Evolutionary conservation across 2,329 filamentous ascomycete genomes (phyloP), one percentile per base, ranked within the genome.

Genomic region (Fonsecaea nubica): DNA sequence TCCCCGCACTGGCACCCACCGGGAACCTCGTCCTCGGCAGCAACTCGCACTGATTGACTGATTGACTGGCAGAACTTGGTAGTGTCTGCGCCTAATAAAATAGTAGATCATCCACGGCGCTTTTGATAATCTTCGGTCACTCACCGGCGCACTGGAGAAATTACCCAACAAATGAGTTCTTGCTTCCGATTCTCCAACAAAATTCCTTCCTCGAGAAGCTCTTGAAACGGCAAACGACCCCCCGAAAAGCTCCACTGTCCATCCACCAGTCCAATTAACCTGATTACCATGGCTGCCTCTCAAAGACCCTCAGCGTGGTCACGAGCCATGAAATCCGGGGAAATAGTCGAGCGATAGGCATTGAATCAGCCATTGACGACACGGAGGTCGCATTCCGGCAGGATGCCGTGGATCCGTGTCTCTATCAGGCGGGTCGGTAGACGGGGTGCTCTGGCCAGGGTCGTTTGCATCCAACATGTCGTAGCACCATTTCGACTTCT

Each of bases 361-460:
- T 18, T 36, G 30, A 56, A 42, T 36, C 36, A 58, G 15, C 57
- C 21, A n/a, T 48, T 54, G 48, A 21, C 8, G 50, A 62, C 59
- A 62, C 59, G 59, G 59, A 62, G 33, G 59, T 62, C 48, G 25
- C 59, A 62, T 62, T 55, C 59, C 58, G 58, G 45, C 4, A 21
- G 21, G 18, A 53, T 53, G n/a, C 54, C 40, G 55, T 63, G 40
- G 61, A 57, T 62, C 61, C 48, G 21, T 64, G 21, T 25, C 55
- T 56, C 59, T 59, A 59, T 58, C 55, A 53, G 32, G 18, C 45
- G 38, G 15, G 21, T 25, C 36, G 4, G 25, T 15, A 8, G 30
- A 12, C 15, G 36, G 10, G 32, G 30, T 32, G 30, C 4, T 32
- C 30, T 32, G 30, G 30, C 30, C 33, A 48, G 42, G 18, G 59